Evolutionary conservation across 768 basidiomycete genomes (phyloP), one percentile per base, ranked within the genome.

Genomic region (Rhodotorula kratochvilovae): DNA sequence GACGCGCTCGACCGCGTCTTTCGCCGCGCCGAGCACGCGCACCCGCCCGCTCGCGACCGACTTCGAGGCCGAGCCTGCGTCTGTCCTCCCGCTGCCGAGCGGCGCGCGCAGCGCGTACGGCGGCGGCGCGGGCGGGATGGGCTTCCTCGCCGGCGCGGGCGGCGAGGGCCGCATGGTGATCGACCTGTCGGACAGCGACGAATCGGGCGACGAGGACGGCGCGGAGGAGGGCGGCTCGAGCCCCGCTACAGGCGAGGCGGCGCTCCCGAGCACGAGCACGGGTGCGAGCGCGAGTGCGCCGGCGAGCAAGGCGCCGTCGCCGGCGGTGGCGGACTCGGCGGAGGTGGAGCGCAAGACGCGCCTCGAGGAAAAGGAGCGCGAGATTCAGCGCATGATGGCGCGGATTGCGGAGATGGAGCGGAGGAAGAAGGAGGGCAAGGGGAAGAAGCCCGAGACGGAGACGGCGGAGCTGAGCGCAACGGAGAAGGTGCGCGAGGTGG

Each of bases 201-300:
- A 86, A 83, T 71, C 88, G 85, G 43, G 84, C 84, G 13, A 89
- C 84, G 23, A 88, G 80, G 46, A 39, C 13, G 45, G 83, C 73
- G n/a, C 87, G 86, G 67, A 86, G 86, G 35, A 11, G n/a, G 53
- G 31, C 8, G 29, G 25, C 39, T 39, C 39, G 39, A 39, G 39
- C 39, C 39, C 39, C 13, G 13, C 39, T 7, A 13, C 8, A 6
- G 39, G 1, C 53, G 25, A 4, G 51, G 23, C 33, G 59, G 7
- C 42, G 6, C 11, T 46, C 31, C 25, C 17, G 43, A 21, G 36
- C 23, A n/a, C n/a, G n/a, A n/a, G n/a, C n/a, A n/a, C n/a, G n/a
- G n/a, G n/a, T n/a, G n/a, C n/a, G n/a, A n/a, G n/a, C n/a, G n/a
- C n/a, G n/a, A n/a, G n/a, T n/a, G 25, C 13, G 39, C 39, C 39